These are phyloP conservation scores for Coprinopsis strossmayeri DNA, from an alignment of 768 basidiomycete species.

Conservation along the genomic window DNA sequence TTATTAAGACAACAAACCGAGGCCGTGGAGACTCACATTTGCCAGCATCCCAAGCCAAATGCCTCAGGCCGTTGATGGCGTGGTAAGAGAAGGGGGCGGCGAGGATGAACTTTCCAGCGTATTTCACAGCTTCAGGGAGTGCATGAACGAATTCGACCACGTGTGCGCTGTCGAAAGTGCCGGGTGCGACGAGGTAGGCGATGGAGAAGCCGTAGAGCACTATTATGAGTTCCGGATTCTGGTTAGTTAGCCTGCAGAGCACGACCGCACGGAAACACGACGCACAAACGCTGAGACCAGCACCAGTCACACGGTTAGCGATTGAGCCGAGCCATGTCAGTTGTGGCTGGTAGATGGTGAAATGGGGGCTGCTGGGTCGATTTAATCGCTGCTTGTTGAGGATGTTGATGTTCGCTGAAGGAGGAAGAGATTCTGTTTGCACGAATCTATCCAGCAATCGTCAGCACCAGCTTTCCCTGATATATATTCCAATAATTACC, in stretches of 20 bases:
- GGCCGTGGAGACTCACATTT: conserved; percentile 56
- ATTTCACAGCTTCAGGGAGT: conserved; percentile 74
- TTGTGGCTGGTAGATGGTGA: conserved; percentile 95
- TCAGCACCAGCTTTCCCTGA: neutral
- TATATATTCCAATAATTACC: conserved; percentile 29
- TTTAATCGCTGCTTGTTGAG: conserved; percentile 83
- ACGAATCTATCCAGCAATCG: conserved; percentile 33
- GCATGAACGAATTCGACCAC: conserved; percentile 65
- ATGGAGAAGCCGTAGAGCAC: conserved; percentile 87
- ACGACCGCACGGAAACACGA: conserved; percentile 20
- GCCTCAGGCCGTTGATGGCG: conserved; percentile 82
- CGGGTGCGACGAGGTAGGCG: conserved; percentile 79
- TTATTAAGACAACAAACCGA: neutral
- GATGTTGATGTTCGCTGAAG: conserved; percentile 51
- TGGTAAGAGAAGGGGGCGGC: conserved; percentile 91
- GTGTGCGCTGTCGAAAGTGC: conserved; percentile 71
- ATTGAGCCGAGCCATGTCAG: conserved; percentile 88
- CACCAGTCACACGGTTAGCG: conserved; percentile 82
- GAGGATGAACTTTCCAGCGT: conserved; percentile 67
- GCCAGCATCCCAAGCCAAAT: conserved; percentile 84
- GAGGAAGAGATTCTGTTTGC: conserved; percentile 60
- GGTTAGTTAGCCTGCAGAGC: neutral
- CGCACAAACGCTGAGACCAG: conserved; percentile 70
- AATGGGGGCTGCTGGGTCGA: conserved; percentile 91
- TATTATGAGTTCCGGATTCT: conserved; percentile 20